Base-by-base conservation (phyloP, 2,329 filamentous ascomycete genomes). In the Keithomyces neogunnii region DNA sequence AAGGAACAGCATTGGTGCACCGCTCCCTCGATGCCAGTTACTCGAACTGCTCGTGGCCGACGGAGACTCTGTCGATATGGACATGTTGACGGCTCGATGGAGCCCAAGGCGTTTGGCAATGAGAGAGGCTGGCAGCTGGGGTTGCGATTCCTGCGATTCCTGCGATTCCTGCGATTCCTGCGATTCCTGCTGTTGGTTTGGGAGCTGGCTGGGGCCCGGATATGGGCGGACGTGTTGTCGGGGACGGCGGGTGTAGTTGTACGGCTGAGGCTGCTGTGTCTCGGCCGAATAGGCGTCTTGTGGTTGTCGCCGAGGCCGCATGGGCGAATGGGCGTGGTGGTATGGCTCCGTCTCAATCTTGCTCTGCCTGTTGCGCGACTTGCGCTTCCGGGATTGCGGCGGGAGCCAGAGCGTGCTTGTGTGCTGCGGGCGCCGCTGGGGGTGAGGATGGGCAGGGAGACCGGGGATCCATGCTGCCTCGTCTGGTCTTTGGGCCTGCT, bases 61-160 rank as follows among this genome's bases (percentile, higher is more conserved):
- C 28, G 50, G 26, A 4, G 49, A 44, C 4, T 59, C 51, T 6
- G 60, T 60, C 3, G 65, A 60, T n/a, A 69, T 62, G 43, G 69
- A 60, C 56, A 82, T 70, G 45, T 70, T 66, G 2, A 73, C 73
- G 0, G 76, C 77, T 51, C 71, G 73, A 48, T 75, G 72, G 30
- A 64, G 66, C 5, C 78, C 77, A 26, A 80, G 61, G 4, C 78
- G 70, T 60, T 81, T 81, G 28, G 75, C 72, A 7, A 80, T 70
- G 32, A 81, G 70, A 3, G 74, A 70, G 43, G 53, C 49, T 49
- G 54, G 49, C 35, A 53, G 47, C 40, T 32, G 44, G 32, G 49
- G n/a, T 29, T 7, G 50, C 42, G 50, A 58, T 36, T 53, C 55
- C n/a, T 60, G 55, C 28, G 55, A 59, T 4, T 42, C 13, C 28